Evolutionary conservation across 2,329 filamentous ascomycete species (phyloP).

Genomic region (Colletotrichum tofieldiae): DNA sequence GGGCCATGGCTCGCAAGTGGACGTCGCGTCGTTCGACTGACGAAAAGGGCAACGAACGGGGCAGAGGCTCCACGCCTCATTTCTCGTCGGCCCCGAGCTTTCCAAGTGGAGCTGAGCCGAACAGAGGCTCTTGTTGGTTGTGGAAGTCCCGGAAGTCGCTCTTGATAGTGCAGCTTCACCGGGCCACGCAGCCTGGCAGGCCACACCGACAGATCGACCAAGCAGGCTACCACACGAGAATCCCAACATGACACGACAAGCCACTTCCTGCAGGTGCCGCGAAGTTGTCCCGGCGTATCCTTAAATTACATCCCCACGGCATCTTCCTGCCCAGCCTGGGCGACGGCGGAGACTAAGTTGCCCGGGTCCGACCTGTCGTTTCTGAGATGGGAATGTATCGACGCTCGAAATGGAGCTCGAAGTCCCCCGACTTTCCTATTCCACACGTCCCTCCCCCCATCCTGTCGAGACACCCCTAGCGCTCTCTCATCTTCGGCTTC

Average conservation of each 20-base stretch:
- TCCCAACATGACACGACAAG: neutral
- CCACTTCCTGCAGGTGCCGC: slow-evolving; percentile 20
- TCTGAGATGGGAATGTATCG: slow-evolving; percentile 22
- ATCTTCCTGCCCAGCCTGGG: slow-evolving; percentile 28
- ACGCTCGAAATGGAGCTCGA: slow-evolving; percentile 26
- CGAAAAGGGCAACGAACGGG: slow-evolving; percentile 23
- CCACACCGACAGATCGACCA: slow-evolving; percentile 2
- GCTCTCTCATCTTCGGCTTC: slow-evolving; percentile 21
- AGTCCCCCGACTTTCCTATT: slow-evolving; percentile 10
- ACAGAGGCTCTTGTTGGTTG: slow-evolving; percentile 12
- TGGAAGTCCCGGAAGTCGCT: slow-evolving; percentile 14
- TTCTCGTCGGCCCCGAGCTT: slow-evolving; percentile 24
- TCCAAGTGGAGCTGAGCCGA: slow-evolving; percentile 27
- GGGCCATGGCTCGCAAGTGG: slow-evolving; percentile 20
- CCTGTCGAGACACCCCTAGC: slow-evolving; percentile 23
- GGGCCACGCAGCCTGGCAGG: neutral
- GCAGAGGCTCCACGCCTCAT: slow-evolving; percentile 36
- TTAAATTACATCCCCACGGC: slow-evolving; percentile 31
- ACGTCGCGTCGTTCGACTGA: slow-evolving; percentile 20
- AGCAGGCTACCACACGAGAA: neutral
- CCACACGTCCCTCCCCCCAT: slow-evolving; percentile 6
- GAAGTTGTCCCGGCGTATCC: slow-evolving; percentile 9
- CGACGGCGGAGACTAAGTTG: slow-evolving; percentile 15
- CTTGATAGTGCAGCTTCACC: slow-evolving; percentile 2
- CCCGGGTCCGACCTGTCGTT: slow-evolving; percentile 18